Evolutionary conservation across 2,329 filamentous ascomycete genomes (phyloP).

Genomic region (Botryotinia globosa): DNA sequence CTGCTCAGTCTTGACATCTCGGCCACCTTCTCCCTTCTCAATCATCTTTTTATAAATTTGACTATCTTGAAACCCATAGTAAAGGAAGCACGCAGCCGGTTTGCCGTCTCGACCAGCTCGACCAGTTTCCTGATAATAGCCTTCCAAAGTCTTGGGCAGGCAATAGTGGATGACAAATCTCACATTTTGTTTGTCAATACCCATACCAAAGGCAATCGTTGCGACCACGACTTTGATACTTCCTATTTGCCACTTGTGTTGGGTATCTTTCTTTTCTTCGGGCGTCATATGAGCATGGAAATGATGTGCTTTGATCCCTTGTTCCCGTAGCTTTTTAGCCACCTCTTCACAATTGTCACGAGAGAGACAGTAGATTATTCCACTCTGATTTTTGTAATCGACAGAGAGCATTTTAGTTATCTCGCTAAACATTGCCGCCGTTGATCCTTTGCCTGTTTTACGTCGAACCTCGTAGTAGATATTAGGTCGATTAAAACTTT

Average conservation of each 20-base stretch:
- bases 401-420: slow-evolving; percentile 66
- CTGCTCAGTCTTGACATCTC: slow-evolving; percentile 80
- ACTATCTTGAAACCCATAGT: slow-evolving; percentile 78
- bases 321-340: slow-evolving; percentile 62
- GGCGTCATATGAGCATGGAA: slow-evolving; percentile 81
- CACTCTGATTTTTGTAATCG: slow-evolving; percentile 69
- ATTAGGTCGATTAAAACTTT: slow-evolving; percentile 97
- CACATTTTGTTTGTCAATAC: slow-evolving; percentile 97
- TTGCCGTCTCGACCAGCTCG: slow-evolving; percentile 90
- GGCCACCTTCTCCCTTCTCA: slow-evolving; percentile 69
- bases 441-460: slow-evolving; percentile 43
- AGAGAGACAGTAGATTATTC: slow-evolving; percentile 92
- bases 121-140: slow-evolving; percentile 97
- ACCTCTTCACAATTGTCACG: slow-evolving; percentile 78
- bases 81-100: slow-evolving; percentile 84
- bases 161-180: slow-evolving; percentile 94
- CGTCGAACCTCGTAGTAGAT: slow-evolving; percentile 79
- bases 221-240: slow-evolving; percentile 86
- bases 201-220: slow-evolving; percentile 98
- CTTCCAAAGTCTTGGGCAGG: slow-evolving; percentile 91
- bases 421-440: slow-evolving; percentile 39
- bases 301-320: slow-evolving; percentile 71
- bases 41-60: slow-evolving; percentile 77
- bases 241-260: slow-evolving; percentile 79
- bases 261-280: slow-evolving; percentile 65